phyloP scores from a whole-genome alignment of 108 stramenopile species.

The Skeletonema costatum region DNA sequence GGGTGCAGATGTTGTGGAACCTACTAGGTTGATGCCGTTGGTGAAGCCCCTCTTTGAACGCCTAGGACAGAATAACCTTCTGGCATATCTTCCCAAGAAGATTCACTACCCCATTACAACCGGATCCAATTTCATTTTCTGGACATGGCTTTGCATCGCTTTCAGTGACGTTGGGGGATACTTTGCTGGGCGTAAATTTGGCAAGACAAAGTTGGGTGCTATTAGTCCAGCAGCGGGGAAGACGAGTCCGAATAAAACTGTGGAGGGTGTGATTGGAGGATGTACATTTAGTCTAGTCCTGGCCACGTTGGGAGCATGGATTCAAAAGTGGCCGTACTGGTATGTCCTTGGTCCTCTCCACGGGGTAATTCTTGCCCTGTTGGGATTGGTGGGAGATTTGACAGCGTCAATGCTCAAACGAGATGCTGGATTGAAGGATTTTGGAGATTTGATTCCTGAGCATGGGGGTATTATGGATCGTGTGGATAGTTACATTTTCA shows the following conservation, averaged over 20 bases:
- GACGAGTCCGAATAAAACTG: constrained; percentile 96
- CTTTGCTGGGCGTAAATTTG: constrained; percentile 85
- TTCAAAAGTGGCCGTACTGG: constrained; percentile 92
- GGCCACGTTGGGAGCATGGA: constrained; percentile 86
- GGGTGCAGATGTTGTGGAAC: constrained; percentile 54
- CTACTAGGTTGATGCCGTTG: constrained; percentile 68
- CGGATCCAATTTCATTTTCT: constrained; percentile 93
- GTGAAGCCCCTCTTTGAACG: constrained; percentile 58
- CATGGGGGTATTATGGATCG: constrained; percentile 97
- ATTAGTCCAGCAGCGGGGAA: constrained; percentile 88
- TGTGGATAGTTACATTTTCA: constrained; percentile 95
- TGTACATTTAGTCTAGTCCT: constrained; percentile 67
- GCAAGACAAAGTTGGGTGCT: constrained; percentile 80
- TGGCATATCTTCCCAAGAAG: constrained; percentile 60
- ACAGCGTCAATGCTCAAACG: constrained; percentile 97
- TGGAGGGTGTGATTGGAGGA: constrained; percentile 95
- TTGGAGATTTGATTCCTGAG: constrained; percentile 95
- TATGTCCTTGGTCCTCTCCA: constrained; percentile 81
- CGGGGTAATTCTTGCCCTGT: constrained; percentile 74
- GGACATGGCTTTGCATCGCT: constrained; percentile 94
- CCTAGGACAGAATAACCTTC: constrained; percentile 58
- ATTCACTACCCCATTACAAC: constrained; percentile 80
- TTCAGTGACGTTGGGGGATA: constrained; percentile 94
- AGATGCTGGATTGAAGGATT: constrained; percentile 96
- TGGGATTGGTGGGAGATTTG: constrained; percentile 94